Evolutionary conservation across 768 basidiomycete genomes (phyloP), one percentile per base, ranked within the genome.

Genomic region (Collybiopsis confluens): DNA sequence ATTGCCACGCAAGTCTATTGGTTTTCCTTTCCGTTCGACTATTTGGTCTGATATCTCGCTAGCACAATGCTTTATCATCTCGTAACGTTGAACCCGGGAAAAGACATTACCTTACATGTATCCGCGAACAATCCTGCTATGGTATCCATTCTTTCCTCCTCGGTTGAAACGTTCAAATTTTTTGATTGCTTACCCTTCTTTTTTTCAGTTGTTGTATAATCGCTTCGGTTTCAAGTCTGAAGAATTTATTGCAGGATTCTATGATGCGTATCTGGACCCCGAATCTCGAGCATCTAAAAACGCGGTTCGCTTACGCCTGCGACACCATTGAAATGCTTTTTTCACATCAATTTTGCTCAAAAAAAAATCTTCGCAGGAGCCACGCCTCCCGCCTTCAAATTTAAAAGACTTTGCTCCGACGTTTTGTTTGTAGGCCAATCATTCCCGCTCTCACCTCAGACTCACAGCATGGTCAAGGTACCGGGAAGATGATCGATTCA

Each of bases 211-310:
- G 3, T 66, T 92, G 16, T 92, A 92, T 68, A 92, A 92, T 58
- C 84, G 82, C 46, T 91, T 92, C 60, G 90, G 90, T 24, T 91
- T 92, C 76, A 92, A 92, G 59, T 86, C 88, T 0, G 90, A 92
- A 68, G 88, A 88, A 62, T 91, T 91, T 55, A 76, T 92, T 20
- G 82, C 80, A 20, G 88, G 86, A 18, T 92, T 92, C 61, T 92
- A 92, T 59, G 85, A 88, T 41, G 76, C 85, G 41, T 91, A 91
- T 64, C 72, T 91, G n/a, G 81, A 85, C 60, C 68, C 80, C 2
- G 71, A 81, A 23, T 88, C 88, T 16, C 79, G 81, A 51, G 79
- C 78, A 3, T 91, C 89, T 4, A 90, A 86, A 68, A 92, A 92
- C 63, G 90, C 90, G 5, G 87, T 91, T 67, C 76, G 82, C 44